These are phyloP conservation scores for Candida dajiaensis DNA, from an alignment of 805 yeast genomes.

Conservation along the genomic window DNA sequence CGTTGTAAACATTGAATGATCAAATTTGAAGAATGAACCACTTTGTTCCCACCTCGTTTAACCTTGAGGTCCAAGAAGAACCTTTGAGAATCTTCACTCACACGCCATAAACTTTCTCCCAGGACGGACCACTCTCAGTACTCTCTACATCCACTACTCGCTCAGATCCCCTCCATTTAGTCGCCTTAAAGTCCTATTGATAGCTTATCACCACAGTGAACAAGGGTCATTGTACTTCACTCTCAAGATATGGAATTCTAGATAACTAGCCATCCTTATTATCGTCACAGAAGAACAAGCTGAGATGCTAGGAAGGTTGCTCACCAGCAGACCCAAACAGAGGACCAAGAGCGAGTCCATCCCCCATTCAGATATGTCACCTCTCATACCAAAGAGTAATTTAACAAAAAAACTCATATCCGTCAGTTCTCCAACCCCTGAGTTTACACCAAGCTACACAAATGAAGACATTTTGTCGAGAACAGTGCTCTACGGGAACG, in stretches of 20 bases:
- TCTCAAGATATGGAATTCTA: background rate
- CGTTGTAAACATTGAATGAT: background rate
- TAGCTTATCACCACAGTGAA: background rate
- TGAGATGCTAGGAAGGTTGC: slow-evolving; percentile 1
- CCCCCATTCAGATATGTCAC: background rate
- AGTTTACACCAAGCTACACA: slow-evolving; percentile 3
- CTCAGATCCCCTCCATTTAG: too few relatives aligned
- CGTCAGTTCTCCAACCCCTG: background rate
- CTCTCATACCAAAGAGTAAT: background rate
- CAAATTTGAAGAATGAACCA: background rate
- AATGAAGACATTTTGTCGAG: slow-evolving; percentile 23
- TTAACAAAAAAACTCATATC: slow-evolving; percentile 1
- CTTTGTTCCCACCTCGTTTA: too few relatives aligned
- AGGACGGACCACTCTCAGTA: too few relatives aligned
- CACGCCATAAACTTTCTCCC: background rate
- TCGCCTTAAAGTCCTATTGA: background rate
- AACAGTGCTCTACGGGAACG: slow-evolving; percentile 22
- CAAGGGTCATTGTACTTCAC: background rate
- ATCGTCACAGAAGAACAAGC: background rate
- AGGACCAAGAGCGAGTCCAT: background rate
- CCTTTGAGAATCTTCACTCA: background rate
- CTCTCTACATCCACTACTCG: too few relatives aligned
- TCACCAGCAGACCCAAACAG: background rate
- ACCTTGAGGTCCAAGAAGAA: too few relatives aligned
- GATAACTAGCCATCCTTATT: background rate